Evolutionary conservation across 441 rosid genomes (phyloP).

Genomic region (Melastoma candidum): DNA sequence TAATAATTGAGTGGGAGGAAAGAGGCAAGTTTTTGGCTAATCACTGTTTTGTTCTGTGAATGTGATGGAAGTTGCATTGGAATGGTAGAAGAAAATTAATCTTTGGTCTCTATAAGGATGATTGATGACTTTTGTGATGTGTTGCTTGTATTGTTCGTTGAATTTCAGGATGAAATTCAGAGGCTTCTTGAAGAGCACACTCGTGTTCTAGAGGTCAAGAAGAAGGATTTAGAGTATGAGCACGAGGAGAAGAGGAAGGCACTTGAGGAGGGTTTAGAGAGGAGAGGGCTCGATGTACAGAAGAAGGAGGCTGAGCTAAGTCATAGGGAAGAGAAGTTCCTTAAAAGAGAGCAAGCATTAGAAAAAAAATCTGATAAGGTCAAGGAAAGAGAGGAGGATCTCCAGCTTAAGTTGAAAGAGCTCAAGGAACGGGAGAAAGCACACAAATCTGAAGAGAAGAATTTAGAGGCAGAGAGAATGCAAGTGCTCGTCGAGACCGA

Average conservation of each 20-base stretch:
- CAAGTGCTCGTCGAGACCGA: constrained; percentile 44
- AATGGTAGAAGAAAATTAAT: no score
- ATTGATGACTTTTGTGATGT: background rate
- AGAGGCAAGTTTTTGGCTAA: no score
- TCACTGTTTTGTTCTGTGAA: no score
- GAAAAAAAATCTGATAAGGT: constrained; percentile 63
- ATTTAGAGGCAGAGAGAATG: constrained; percentile 49
- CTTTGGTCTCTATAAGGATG: no score
- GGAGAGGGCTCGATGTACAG: constrained; percentile 57
- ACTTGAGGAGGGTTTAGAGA: constrained; percentile 56
- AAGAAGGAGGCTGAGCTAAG: constrained; percentile 75
- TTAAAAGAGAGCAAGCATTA: constrained; percentile 64
- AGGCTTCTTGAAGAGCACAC: constrained; percentile 66
- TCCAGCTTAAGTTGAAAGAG: constrained; percentile 47
- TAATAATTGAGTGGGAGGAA: no score
- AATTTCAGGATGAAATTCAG: constrained; percentile 61
- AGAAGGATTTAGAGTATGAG: constrained; percentile 69
- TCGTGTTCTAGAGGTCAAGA: constrained; percentile 55
- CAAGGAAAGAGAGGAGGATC: constrained; percentile 67
- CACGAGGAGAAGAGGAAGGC: constrained; percentile 66
- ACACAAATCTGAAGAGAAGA: constrained; percentile 47
- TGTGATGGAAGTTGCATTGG: no score
- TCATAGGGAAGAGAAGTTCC: constrained; percentile 73
- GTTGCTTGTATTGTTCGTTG: constrained; percentile 16
- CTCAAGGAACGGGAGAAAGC: constrained; percentile 64